phyloP scores from a whole-genome alignment of 441 rosid species.

The Erodium chrysanthum region DNA sequence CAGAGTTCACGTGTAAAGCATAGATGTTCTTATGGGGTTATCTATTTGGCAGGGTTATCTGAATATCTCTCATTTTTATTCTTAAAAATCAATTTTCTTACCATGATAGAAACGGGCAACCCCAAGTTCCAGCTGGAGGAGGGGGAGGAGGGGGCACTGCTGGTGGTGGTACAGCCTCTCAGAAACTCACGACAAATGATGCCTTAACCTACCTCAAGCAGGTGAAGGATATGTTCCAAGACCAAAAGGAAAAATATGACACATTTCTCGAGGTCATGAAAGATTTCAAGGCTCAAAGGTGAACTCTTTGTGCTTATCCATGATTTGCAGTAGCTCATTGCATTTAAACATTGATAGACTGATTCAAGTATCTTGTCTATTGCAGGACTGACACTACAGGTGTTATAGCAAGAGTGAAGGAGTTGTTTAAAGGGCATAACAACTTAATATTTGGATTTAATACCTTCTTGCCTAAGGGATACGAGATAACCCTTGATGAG shows the following conservation, averaged over 20 bases:
- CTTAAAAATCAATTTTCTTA: background rate
- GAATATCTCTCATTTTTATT: background rate
- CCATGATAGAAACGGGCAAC: background rate
- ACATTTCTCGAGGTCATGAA: slow-evolving; percentile 97
- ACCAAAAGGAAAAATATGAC: slow-evolving; percentile 78
- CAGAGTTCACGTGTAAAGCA: background rate
- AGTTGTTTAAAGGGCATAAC: slow-evolving; percentile 75
- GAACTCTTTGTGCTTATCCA: slow-evolving; percentile 12
- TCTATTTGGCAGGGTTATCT: background rate
- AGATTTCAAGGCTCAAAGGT: slow-evolving; percentile 96
- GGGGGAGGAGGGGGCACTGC: background rate
- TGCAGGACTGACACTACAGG: slow-evolving; percentile 84
- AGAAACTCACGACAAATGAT: slow-evolving; percentile 85
- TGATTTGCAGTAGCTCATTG: background rate
- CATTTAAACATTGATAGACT: slow-evolving; percentile 14
- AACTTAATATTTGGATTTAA: slow-evolving; percentile 91
- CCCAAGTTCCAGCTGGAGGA: background rate
- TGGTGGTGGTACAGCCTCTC: slow-evolving; percentile 36
- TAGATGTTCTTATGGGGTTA: background rate
- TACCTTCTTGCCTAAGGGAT: slow-evolving; percentile 93
- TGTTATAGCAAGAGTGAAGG: slow-evolving; percentile 88
- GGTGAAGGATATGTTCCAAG: slow-evolving; percentile 84
- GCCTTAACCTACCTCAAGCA: slow-evolving; percentile 91
- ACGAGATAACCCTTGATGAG: slow-evolving; percentile 75
- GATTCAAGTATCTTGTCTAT: slow-evolving; percentile 16